These are phyloP conservation scores for Penicillium sp. DNA, from an alignment of 2,329 filamentous ascomycete genomes.

Conservation along the genomic window DNA sequence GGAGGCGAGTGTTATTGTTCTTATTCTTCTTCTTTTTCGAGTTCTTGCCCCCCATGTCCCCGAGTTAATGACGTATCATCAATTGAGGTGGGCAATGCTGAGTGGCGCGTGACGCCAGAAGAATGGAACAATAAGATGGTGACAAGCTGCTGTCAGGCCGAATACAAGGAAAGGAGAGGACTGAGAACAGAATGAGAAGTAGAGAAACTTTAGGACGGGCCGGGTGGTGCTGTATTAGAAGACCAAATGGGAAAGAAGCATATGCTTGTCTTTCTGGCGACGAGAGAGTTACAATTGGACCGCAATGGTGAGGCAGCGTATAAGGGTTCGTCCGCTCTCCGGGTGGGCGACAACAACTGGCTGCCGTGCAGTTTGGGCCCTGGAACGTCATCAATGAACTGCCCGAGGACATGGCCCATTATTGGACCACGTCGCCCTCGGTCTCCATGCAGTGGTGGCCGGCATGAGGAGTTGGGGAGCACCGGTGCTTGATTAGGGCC, in stretches of 20 bases:
- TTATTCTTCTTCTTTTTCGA: conserved; percentile 39
- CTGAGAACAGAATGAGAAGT: conserved; percentile 24
- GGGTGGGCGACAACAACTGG: conserved; percentile 30
- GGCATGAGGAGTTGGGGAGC: conserved; percentile 24
- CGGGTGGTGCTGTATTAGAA: conserved; percentile 30
- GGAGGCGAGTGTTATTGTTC: conserved; percentile 28
- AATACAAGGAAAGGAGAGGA: conserved; percentile 26
- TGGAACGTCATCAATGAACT: conserved; percentile 36
- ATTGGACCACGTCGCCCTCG: conserved; percentile 45
- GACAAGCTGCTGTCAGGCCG: conserved; percentile 27
- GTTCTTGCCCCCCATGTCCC: conserved; percentile 38
- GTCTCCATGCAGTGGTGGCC: conserved; percentile 27
- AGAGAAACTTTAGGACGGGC: conserved; percentile 21
- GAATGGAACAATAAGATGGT: conserved; percentile 27
- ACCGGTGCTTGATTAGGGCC: conserved; percentile 29
- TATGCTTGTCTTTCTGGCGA: conserved; percentile 31
- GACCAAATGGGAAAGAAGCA: conserved; percentile 28
- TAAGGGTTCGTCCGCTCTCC: conserved; percentile 30
- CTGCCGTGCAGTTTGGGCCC: conserved; percentile 23
- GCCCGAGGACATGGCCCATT: conserved; percentile 28
- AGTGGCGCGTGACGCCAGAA: conserved; percentile 22
- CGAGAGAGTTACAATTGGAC: conserved; percentile 26
- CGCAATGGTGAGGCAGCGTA: conserved; percentile 37
- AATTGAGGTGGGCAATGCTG: conserved; percentile 21
- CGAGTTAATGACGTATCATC: conserved; percentile 33